Evolutionary conservation across 1,284 basidiomycete species (phyloP).

Genomic region (Apiotrichum siamense): DNA sequence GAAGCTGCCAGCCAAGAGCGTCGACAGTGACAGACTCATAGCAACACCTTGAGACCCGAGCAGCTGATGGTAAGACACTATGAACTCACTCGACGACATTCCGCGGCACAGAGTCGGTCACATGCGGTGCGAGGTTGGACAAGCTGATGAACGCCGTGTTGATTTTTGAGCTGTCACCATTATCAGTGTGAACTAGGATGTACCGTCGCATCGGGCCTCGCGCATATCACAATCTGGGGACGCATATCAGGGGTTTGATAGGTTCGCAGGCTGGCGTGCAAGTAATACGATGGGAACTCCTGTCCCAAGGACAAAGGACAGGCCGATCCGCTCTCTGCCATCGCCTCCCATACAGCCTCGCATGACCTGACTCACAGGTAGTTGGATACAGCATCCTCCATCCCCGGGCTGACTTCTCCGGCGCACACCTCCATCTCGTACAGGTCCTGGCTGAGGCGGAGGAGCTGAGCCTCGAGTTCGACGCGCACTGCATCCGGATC

Average conservation of each 20-base stretch:
- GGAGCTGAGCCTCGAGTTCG: slow-evolving; percentile 30
- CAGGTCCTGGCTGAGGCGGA: slow-evolving; percentile 36
- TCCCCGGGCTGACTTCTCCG: slow-evolving; percentile 34
- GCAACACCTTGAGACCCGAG: neutral
- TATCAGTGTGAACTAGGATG: neutral
- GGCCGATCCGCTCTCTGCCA: neutral
- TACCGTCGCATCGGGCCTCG: neutral
- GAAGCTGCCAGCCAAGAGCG: neutral
- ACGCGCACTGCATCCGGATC: slow-evolving; percentile 29
- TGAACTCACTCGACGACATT: slow-evolving; percentile 36
- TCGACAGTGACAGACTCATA: neutral
- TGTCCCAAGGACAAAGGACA: too few species aligned
- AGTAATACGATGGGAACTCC: too few species aligned
- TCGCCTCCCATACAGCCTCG: neutral
- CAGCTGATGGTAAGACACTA: neutral
- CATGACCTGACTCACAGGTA: slow-evolving; percentile 28
- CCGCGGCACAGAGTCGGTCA: slow-evolving; percentile 37
- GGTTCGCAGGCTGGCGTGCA: too few species aligned
- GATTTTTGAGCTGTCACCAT: slow-evolving; percentile 25
- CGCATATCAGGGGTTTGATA: too few species aligned
- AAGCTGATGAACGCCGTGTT: slow-evolving; percentile 29
- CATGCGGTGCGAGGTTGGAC: slow-evolving; percentile 21
- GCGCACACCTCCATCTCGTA: slow-evolving; percentile 46
- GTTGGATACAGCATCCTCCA: slow-evolving; percentile 32
- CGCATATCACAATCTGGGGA: too few species aligned